Conservation (phyloP, 805 yeast genomes). For the Hanseniaspora opuntiae region DNA sequence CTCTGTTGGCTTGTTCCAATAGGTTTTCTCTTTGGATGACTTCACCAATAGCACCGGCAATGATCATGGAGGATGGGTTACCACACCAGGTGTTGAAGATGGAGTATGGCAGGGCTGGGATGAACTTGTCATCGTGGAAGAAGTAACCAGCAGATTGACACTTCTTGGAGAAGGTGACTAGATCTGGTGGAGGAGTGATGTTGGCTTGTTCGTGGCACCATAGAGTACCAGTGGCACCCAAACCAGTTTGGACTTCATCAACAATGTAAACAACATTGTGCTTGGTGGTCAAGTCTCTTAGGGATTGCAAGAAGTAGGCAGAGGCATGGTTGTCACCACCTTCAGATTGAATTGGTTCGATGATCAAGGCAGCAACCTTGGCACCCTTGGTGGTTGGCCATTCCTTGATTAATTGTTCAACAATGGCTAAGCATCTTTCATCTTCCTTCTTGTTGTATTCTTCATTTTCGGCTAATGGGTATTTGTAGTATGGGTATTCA, state of each 20-base stretch:
- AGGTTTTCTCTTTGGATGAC: slow-evolving; percentile 40
- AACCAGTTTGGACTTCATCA: slow-evolving; percentile 66
- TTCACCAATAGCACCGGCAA: slow-evolving; percentile 47
- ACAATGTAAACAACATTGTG: slow-evolving; percentile 47
- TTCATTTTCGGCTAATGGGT: slow-evolving; percentile 61
- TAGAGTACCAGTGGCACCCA: slow-evolving; percentile 57
- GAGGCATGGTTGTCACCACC: slow-evolving; percentile 69
- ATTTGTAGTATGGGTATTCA: slow-evolving; percentile 70
- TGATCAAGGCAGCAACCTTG: slow-evolving; percentile 78
- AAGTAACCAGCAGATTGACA: slow-evolving; percentile 64
- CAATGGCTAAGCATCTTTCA: slow-evolving; percentile 60
- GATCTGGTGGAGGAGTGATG: slow-evolving; percentile 48
- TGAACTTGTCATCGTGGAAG: slow-evolving; percentile 44
- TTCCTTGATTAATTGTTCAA: slow-evolving; percentile 52
- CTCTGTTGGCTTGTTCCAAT: slow-evolving; percentile 34
- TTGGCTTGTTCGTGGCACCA: slow-evolving; percentile 66
- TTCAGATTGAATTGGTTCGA: slow-evolving; percentile 77
- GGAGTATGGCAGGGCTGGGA: slow-evolving; percentile 50
- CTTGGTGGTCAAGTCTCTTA: slow-evolving; percentile 46
- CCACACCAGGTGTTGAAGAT: slow-evolving; percentile 74
- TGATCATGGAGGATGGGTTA: slow-evolving; percentile 54
- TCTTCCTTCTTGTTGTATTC: slow-evolving; percentile 65
- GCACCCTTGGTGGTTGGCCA: slow-evolving; percentile 33
- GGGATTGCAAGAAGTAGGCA: slow-evolving; percentile 44
- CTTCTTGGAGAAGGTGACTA: slow-evolving; percentile 59